A percentile compares a stretch with the other conserved stretches of the same genome.
Conservation (phyloP, 192 early-diverging fungal species). For the Backusella psychrophila region DNA sequence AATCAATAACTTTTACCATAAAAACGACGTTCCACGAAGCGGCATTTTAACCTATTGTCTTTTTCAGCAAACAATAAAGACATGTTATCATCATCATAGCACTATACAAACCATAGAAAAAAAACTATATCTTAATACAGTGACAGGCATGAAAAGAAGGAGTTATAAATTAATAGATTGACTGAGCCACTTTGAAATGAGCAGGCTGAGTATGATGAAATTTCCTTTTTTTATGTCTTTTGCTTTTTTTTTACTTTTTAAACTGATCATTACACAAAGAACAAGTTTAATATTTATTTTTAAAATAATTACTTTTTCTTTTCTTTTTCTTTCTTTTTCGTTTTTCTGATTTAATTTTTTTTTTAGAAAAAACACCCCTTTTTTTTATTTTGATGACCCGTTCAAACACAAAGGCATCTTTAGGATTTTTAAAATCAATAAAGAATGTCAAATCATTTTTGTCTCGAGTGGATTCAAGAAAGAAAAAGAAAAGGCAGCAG, state of each 20-base stretch:
- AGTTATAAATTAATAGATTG: background rate
- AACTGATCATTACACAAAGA: conserved; percentile 2
- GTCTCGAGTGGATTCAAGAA: background rate
- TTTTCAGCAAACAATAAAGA: background rate
- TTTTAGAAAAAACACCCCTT: background rate
- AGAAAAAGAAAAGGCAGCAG: background rate
- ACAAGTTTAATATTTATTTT: conserved; percentile 2
- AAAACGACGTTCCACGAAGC: background rate
- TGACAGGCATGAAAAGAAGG: background rate
- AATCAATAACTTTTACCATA: background rate
- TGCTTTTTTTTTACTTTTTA: background rate
- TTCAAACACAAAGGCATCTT: background rate
- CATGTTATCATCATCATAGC: background rate
- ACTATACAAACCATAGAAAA: background rate
- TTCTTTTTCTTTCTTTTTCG: background rate
- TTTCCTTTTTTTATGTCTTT: background rate
- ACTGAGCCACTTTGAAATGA: background rate
- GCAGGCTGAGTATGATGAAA: background rate
- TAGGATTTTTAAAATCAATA: conserved; percentile 7
- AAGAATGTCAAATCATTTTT: conserved; percentile 1
- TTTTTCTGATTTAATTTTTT: background rate
- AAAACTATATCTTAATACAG: background rate
- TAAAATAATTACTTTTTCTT: background rate
- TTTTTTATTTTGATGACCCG: background rate
- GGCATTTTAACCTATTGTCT: background rate